Evolutionary conservation across 2,329 filamentous ascomycete species (phyloP), one percentile per base, ranked within the genome.

Genomic region (Geosmithia putterillii): DNA sequence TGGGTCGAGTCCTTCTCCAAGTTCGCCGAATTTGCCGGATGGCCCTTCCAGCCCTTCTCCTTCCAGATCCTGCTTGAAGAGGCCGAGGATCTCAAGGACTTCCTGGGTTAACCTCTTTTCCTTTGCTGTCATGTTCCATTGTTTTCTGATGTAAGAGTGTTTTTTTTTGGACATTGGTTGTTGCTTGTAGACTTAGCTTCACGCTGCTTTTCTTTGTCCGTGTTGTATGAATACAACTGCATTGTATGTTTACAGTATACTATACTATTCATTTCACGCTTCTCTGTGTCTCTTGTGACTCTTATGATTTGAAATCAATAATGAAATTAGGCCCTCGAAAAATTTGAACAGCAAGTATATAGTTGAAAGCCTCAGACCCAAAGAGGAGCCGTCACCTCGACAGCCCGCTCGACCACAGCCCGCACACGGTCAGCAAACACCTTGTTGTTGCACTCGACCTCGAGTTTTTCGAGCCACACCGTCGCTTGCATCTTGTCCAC

Each of bases 1-100:
- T 95, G 89, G 89, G 89, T 95, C 49, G 90, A 95, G 65, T 90
- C 89, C 17, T 95, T 95, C 79, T 94, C 86, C 67, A 95, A 95
- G 70, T 90, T 94, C 70, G 94, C 94, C 63, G 81, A 94, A 59
- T 92, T 92, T 56, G 84, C 86, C 46, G 89, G 89, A 43, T 79
- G 88, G 63, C 73, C 87, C 2, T 95, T 95, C 63, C 73, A 81
- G 57, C 89, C 89, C 4, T 95, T 95, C 60, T 92, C 84, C 49
- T 95, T 95, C 63, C 79, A 82, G 66, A 71, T 76, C 32, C 66
- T 94, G 59, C 65, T 95, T 51, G 89, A 95, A 63, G 88, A 95
- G 60, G 86, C 92, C 47, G 75, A 79, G 49, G 70, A 74, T 44
- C 57, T 76, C 52, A 74, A 70, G 53, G 71, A 76, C 48, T 78